Evolutionary conservation across 306 rosid genomes (phyloP).

Genomic region (Cicer pinnatifidum): DNA sequence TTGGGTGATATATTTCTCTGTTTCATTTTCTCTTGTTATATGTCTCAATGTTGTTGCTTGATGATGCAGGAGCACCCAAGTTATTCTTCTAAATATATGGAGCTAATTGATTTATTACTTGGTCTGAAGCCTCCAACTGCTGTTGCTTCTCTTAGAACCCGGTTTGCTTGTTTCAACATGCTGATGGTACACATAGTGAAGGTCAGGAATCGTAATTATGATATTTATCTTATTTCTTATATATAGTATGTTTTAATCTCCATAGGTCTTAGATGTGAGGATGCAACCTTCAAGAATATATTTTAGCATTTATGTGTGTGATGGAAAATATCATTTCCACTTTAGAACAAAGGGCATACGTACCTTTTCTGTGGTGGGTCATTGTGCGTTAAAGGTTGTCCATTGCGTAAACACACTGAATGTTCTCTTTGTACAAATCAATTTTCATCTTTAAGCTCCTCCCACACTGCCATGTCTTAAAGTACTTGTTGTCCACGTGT

Average conservation of each 20-base stretch:
- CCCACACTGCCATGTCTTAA: too few relatives aligned
- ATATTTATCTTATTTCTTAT: constrained; percentile 19
- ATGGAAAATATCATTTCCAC: background rate
- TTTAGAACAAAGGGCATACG: background rate
- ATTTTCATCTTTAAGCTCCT: constrained; percentile 1
- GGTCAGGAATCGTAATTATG: constrained; percentile 55
- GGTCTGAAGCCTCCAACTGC: constrained; percentile 64
- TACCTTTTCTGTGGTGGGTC: background rate
- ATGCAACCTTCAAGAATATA: background rate
- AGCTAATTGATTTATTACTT: constrained; percentile 68
- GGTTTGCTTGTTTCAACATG: constrained; percentile 68
- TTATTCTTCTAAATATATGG: constrained; percentile 61
- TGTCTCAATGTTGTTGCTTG: constrained; percentile 38
- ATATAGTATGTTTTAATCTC: constrained; percentile 4
- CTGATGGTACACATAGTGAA: constrained; percentile 70
- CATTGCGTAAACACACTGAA: background rate
- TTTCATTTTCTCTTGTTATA: constrained; percentile 22
- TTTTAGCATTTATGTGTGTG: background rate
- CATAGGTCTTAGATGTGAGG: background rate
- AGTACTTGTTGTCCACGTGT: too few relatives aligned
- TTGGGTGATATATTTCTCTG: constrained; percentile 5
- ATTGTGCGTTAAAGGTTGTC: background rate
- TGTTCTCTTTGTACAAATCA: constrained; percentile 5
- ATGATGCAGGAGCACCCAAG: constrained; percentile 73
- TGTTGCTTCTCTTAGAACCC: constrained; percentile 62